Evolutionary conservation across 2,329 filamentous ascomycete species (phyloP), one percentile per base, ranked within the genome.

Genomic region (Pseudogymnoascus sp.): DNA sequence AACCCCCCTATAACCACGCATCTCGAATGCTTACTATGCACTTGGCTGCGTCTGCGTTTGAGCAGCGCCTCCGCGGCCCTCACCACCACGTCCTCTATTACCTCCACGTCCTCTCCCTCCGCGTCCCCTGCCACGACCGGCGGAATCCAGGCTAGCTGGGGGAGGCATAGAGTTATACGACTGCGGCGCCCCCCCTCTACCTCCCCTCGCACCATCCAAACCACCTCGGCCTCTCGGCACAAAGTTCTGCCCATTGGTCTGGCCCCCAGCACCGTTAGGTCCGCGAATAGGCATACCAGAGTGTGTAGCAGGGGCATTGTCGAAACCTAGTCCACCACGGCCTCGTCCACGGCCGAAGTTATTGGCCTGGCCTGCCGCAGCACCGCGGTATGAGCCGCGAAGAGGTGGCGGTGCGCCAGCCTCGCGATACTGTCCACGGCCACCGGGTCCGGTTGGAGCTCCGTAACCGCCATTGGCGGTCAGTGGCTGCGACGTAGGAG

Each of bases 371-470:
- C 82, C 82, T 63, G 81, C 79, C 24, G 84, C 67, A 22, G 82
- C 84, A 65, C 83, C 82, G 50, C 84, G 82, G 79, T 82, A 89
- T 24, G 78, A 78, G 1, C 83, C 83, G 28, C 80, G 78, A 28
- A 88, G 77, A 12, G 84, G 79, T 8, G 78, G 74, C 12, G 85
- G 85, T 1, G 81, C 75, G 1, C 80, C 69, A 14, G 85, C 82
- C 66, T 88, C 84, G 65, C 77, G 80, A 69, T 82, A 83, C 73
- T 93, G 89, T 37, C 78, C 81, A 64, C 82, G 79, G 31, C 85
- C 84, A 64, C 84, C 82, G 12, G 84, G 80, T 16, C 68, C 68
- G 35, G 81, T 76, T 16, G 78, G 83, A 69, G 79, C 80, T 22
- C 85, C 86, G 75, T 82, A 86, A 12, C 79, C 79, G 38, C 73